Evolutionary conservation across 169 alveolate genomes (phyloP).

Genomic region (Eimeria necatrix): DNA sequence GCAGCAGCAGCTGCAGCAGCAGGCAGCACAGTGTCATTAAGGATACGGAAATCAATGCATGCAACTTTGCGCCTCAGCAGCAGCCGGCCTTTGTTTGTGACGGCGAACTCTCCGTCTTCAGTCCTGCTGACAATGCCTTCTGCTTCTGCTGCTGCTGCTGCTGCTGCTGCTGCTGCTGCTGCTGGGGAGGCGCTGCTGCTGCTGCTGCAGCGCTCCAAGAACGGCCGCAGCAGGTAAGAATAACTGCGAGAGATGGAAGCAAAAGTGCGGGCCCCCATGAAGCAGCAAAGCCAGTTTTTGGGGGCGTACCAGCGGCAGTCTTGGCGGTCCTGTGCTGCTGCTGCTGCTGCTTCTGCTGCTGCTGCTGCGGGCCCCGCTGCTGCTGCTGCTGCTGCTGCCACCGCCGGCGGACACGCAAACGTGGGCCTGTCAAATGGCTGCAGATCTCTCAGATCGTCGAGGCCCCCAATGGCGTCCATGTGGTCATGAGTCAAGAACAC

Average conservation of each 20-base stretch:
- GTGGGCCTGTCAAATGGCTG: slow-evolving; percentile 48
- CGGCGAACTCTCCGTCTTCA: neutral
- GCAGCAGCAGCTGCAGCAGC: neutral
- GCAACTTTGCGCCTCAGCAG: slow-evolving; percentile 53
- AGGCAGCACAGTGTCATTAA: slow-evolving; percentile 16
- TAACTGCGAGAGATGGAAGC: slow-evolving; percentile 5
- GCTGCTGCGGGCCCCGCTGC: too few relatives aligned
- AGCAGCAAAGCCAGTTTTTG: neutral
- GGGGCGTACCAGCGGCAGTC: slow-evolving; percentile 23
- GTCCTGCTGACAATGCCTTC: neutral
- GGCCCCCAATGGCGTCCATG: slow-evolving; percentile 86
- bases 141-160: neutral
- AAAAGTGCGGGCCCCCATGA: slow-evolving; percentile 38
- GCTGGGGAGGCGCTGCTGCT: neutral
- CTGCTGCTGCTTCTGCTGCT: neutral
- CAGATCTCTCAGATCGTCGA: slow-evolving; percentile 79
- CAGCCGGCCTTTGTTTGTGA: neutral
- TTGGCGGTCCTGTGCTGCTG: neutral
- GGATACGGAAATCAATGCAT: slow-evolving; percentile 50
- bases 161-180: neutral
- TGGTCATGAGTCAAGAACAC: slow-evolving; percentile 84
- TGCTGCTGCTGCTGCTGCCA: too few relatives aligned
- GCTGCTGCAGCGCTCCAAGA: neutral
- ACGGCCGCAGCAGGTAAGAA: neutral
- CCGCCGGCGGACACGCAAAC: neutral